Conservation (phyloP, 495 filamentous ascomycete genomes). For the Aspergillus kassunensis region DNA sequence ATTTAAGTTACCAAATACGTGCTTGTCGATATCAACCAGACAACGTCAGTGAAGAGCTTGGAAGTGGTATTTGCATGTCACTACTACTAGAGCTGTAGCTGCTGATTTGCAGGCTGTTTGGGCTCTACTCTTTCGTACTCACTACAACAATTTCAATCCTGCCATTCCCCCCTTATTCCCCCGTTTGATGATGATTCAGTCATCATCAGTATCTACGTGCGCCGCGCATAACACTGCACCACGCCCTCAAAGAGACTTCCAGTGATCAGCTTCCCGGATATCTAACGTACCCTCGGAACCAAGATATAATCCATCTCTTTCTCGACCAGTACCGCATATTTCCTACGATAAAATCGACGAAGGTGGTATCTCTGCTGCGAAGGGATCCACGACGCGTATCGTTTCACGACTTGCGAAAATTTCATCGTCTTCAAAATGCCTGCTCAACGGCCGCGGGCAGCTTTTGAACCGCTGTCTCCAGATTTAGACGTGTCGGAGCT, state of each 20-base stretch:
- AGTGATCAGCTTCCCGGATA: background rate
- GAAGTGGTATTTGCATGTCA: background rate
- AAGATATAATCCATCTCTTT: background rate
- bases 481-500: constrained; percentile 70
- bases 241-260: background rate
- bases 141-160: background rate
- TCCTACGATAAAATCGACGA: background rate
- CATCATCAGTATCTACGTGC: background rate
- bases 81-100: background rate
- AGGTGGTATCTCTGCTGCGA: background rate
- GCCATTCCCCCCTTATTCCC: background rate
- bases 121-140: background rate
- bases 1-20: background rate
- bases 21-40: too few species aligned
- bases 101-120: background rate
- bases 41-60: background rate
- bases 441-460: constrained; percentile 57
- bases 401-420: background rate
- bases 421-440: constrained; percentile 53
- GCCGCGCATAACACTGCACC: background rate
- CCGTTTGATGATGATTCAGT: background rate
- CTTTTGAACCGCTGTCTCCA: constrained; percentile 81
- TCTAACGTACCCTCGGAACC: background rate
- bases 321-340: background rate
- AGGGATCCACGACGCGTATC: background rate